Evolutionary conservation across 2,329 filamentous ascomycete species (phyloP), one percentile per base, ranked within the genome.

Genomic region (Sporothrix brunneoviolacea): DNA sequence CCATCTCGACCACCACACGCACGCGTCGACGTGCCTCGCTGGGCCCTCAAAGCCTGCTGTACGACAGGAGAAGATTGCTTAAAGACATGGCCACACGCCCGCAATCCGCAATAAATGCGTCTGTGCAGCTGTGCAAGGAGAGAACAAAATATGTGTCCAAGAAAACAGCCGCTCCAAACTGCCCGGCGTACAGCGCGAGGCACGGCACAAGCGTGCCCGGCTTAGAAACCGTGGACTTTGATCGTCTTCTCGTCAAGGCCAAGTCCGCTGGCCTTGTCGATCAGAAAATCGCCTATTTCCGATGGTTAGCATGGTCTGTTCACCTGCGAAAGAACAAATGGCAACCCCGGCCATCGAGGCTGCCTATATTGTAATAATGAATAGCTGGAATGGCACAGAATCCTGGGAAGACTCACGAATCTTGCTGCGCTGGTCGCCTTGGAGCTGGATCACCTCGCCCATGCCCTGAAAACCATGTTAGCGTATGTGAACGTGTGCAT

Each of bases 241-340:
- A 97, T 95, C 74, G 86, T 94, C 83, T 96, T 95, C 71, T 84
- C 79, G 74, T 96, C 89, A 68, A 96, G 84, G 71, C 88, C 89
- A 65, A 97, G 81, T 65, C 91, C 91, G 68, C 91, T 88, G 73
- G 91, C 89, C 81, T 95, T 94, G 76, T 95, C 88, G 74, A 84
- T 83, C 72, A 97, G 84, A 78, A 97, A 98, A 68, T 96, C 90
- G 72, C 94, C 88, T 70, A 96, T 88, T 2, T 4, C 6, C 5
- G 4, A 37, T 4, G 35, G n/a, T 38, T 38, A 38, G 36, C 36
- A 18, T 28, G 10, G 6, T 5, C 24, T 10, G 12, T 35, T 15
- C 32, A n/a, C n/a, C n/a, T n/a, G n/a, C n/a, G n/a, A n/a, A n/a
- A n/a, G n/a, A n/a, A n/a, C n/a, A n/a, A n/a, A n/a, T 28, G 10